These are phyloP conservation scores for Colletotrichum somersetense DNA, from an alignment of 2,329 filamentous ascomycete genomes.

Conservation along the genomic window DNA sequence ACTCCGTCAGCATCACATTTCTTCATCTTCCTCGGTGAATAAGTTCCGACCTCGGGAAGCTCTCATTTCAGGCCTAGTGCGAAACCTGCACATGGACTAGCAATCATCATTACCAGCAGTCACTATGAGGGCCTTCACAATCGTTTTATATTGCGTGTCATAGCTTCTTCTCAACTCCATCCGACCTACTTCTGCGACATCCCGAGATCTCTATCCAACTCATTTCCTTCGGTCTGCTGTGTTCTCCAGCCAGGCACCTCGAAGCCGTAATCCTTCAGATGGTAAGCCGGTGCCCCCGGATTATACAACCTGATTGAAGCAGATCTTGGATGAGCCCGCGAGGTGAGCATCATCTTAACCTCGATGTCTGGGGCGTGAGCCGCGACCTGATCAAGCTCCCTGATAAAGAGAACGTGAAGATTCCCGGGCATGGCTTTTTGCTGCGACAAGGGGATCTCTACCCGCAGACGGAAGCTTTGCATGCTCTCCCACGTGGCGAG, in stretches of 20 bases:
- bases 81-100: neutral
- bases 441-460: slow-evolving; percentile 21
- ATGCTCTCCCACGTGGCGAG: neutral
- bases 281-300: neutral
- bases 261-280: neutral
- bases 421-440: slow-evolving; percentile 3
- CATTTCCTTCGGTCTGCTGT: neutral
- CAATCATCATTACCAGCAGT: neutral
- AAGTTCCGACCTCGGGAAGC: neutral
- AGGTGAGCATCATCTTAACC: slow-evolving; percentile 23
- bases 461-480: slow-evolving; percentile 2
- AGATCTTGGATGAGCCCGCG: slow-evolving; percentile 19
- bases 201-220: slow-evolving; percentile 2
- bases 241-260: slow-evolving; percentile 21
- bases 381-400: slow-evolving; percentile 13
- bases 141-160: neutral
- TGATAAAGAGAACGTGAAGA: slow-evolving; percentile 7
- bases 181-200: neutral
- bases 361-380: neutral
- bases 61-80: neutral
- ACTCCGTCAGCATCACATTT: slow-evolving; percentile 1
- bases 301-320: slow-evolving; percentile 1
- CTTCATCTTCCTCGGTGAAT: neutral
- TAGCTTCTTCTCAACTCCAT: neutral
- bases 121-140: too few species aligned